Evolutionary conservation across 305 asterid species (phyloP).

Genomic region (Lippia alba): DNA sequence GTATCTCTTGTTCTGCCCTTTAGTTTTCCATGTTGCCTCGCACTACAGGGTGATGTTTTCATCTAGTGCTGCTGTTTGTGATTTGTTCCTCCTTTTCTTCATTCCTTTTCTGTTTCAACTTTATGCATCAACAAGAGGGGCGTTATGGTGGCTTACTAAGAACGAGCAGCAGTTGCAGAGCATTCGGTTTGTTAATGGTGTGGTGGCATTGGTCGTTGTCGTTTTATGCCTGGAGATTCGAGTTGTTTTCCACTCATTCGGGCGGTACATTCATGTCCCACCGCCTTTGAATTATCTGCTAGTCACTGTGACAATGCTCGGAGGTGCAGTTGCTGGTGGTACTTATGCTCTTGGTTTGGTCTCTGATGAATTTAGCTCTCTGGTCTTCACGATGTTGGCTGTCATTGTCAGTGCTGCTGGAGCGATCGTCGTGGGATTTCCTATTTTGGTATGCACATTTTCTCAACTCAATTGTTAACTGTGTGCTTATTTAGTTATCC

Average conservation of each 20-base stretch:
- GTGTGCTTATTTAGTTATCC: conserved; percentile 24
- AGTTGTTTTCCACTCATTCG: conserved; percentile 96
- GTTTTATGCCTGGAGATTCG: conserved; percentile 91
- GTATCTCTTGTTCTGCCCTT: conserved; percentile 76
- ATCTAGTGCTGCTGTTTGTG: conserved; percentile 71
- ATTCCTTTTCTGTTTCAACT: conserved; percentile 87
- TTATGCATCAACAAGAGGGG: conserved; percentile 93
- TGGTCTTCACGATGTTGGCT: conserved; percentile 72
- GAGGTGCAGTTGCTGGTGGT: conserved; percentile 89
- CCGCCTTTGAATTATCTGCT: conserved; percentile 86
- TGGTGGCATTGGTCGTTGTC: conserved; percentile 73
- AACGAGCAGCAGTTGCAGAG: conserved; percentile 79
- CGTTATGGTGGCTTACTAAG: conserved; percentile 96
- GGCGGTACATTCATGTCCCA: conserved; percentile 96
- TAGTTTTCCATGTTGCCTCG: conserved; percentile 75
- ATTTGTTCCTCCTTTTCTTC: conserved; percentile 87
- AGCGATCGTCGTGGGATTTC: conserved; percentile 91
- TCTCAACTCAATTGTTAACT: conserved; percentile 24
- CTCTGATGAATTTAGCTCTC: conserved; percentile 81
- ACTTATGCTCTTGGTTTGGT: conserved; percentile 87
- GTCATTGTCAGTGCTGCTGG: conserved; percentile 91
- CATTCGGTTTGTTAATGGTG: conserved; percentile 85
- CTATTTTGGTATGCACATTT: conserved; percentile 68
- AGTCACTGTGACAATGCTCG: conserved; percentile 88
- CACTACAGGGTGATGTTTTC: conserved; percentile 74